phyloP scores from a whole-genome alignment of 1,284 basidiomycete genomes.

The Microbotryum silenes-acaulis region DNA sequence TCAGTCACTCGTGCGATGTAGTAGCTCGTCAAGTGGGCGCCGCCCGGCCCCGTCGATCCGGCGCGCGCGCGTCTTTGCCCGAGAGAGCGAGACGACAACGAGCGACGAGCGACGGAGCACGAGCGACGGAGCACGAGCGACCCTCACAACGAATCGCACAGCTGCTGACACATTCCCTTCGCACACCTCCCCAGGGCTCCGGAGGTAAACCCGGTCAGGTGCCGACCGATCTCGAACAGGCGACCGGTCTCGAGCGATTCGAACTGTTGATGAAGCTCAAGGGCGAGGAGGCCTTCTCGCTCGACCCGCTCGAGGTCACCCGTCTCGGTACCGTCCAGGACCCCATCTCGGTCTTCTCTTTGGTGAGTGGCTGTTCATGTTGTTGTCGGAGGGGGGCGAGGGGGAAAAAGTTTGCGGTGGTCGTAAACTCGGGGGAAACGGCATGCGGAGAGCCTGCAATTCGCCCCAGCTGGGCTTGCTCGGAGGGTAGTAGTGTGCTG shows the following conservation, averaged over 20 bases:
- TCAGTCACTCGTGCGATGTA: neutral
- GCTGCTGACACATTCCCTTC: slow-evolving; percentile 27
- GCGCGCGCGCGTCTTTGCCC: neutral
- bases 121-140: neutral
- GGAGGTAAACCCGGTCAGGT: slow-evolving; percentile 67
- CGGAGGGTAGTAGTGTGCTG: neutral
- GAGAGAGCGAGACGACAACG: no score
- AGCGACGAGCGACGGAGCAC: neutral
- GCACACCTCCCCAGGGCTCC: slow-evolving; percentile 60
- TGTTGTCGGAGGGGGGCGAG: neutral
- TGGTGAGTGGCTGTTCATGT: slow-evolving; percentile 52
- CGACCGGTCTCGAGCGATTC: slow-evolving; percentile 89
- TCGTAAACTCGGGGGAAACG: no score
- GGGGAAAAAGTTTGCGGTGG: no score
- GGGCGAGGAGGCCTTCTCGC: slow-evolving; percentile 86
- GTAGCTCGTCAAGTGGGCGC: neutral
- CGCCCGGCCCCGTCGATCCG: neutral
- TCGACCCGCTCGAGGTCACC: slow-evolving; percentile 73
- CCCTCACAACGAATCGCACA: neutral
- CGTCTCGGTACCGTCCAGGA: slow-evolving; percentile 79
- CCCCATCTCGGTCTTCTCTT: slow-evolving; percentile 79
- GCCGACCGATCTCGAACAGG: slow-evolving; percentile 77
- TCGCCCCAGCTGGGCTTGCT: neutral
- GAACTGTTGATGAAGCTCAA: slow-evolving; percentile 82
- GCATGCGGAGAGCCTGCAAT: neutral